Evolutionary conservation across 345 rosid genomes (phyloP).

Genomic region (Salix caprea): DNA sequence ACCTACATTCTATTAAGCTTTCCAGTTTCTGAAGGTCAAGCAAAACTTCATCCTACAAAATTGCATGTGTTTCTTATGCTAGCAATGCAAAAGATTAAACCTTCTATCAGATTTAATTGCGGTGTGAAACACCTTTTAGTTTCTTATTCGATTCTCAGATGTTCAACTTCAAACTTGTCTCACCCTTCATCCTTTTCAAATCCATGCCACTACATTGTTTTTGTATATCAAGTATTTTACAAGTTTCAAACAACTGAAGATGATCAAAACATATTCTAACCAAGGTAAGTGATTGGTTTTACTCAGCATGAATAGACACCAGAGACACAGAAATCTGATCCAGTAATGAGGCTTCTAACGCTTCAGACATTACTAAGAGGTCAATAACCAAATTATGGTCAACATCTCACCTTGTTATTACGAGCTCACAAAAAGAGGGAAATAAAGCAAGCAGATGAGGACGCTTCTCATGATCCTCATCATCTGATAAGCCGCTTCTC

Average conservation of each 20-base stretch:
- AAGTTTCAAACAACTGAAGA: not conserved
- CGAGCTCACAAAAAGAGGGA: constrained; percentile 81
- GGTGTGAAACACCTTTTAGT: no score
- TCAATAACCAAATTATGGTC: not conserved
- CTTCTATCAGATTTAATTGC: no score
- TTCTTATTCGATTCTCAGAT: not conserved
- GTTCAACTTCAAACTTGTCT: not conserved
- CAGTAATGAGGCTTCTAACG: no score
- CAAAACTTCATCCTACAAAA: no score
- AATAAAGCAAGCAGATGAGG: constrained; percentile 81
- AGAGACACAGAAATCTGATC: not conserved
- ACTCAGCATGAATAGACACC: not conserved
- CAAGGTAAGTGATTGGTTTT: not conserved
- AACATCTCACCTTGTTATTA: constrained; percentile 64
- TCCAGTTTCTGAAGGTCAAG: not conserved
- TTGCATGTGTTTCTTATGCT: no score
- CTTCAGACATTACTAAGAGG: not conserved
- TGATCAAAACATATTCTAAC: not conserved
- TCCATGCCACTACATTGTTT: not conserved
- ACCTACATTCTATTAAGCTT: not conserved
- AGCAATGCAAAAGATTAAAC: no score
- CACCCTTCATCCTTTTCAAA: not conserved
- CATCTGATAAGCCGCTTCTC: constrained; percentile 41
- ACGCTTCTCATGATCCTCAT: constrained; percentile 33
- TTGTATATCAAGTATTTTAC: not conserved